Evolutionary conservation across 1,284 basidiomycete species (phyloP), one percentile per base, ranked within the genome.

Genomic region (Paramarasmius palmivorus): DNA sequence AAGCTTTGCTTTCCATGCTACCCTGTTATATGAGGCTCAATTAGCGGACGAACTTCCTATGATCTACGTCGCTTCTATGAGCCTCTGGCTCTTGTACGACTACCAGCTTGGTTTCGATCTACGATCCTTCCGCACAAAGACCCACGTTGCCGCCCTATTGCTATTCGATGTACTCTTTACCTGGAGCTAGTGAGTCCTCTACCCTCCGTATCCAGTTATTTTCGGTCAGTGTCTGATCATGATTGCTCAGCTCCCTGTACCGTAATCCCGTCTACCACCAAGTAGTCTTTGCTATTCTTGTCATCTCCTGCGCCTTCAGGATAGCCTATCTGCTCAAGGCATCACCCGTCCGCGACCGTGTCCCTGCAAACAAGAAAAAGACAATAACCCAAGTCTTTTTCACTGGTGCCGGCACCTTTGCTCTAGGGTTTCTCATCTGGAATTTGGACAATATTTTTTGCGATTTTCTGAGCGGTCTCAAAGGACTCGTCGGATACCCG

Each of bases 361-460:
- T 87, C 20, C 78, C 83, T 0, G 58, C 61, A 5, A 66, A 74
- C 14, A 74, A 72, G 45, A 78, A 76, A 54, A 46, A 59, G 1
- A 59, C 61, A 3, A 77, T 84, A 32, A 65, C 65, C 1, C 70
- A 64, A 26, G 59, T 82, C 4, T 83, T 83, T 63, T 61, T 65
- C 23, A 70, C 65, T 1, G 85, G 85, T 19, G 74, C 75, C 4
- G 65, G 59, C 2, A 68, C 77, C 4, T 87, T 86, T 60, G 69
- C 73, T 0, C 63, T 82, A 20, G 86, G 83, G 2, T 88, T 87
- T 62, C 63, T 83, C 25, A 69, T 86, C 23, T 88, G 85, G 86
- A 88, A 88, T 60, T 56, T 87, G 57, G 86, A 88, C 64, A 87
- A 87, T 57, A 74, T 84, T n/a, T 87, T 81, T 59, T 88, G 86